Base-by-base conservation (phyloP, 345 rosid genomes). In the Anacardium occidentale region DNA sequence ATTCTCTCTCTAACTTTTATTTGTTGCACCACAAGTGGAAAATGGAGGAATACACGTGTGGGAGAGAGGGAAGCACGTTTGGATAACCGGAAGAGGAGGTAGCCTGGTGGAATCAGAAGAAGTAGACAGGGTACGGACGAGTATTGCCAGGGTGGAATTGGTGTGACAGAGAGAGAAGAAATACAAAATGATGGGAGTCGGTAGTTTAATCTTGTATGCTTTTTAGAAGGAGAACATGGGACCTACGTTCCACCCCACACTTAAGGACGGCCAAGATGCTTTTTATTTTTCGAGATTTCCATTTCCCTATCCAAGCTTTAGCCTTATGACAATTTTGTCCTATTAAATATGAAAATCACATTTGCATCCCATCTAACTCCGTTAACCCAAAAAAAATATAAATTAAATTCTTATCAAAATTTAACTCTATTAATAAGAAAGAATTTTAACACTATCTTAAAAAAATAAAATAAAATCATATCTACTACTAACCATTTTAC, bases 21-120 rank as follows among this genome's bases (percentile, higher is more conserved):
- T 86, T 74, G 91, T 92, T 84, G 93, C 91, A 89, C 97, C 93
- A 83, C 86, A 75, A 15, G 62, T 69, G 81, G 69, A 72, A 71
- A 54, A 50, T 26, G 37, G 53, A 61, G 68, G 37, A 32, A 57
- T 37, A 71, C 83, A 76, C 81, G 77, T 55, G 69, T n/a, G 65
- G 52, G 7, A 64, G 29, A 62, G 54, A 56, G 54, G 55, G 74
- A 24, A 61, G 79, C 85, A 81, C 86, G 87, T 83, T 89, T 68
- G 81, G 81, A 54, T 81, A 26, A 67, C 90, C 55, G 87, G 90
- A 52, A 63, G 82, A 66, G 18, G 24, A 45, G 83, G 93, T 88
- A 77, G 73, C 72, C 80, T 81, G 91, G 83, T 6, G 17, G 53
- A 47, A 74, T 73, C 67, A 37, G 50, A 37, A 34, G 53, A 25